Base-by-base conservation (phyloP, 164 flowering plant genomes). In the Chloranthus sessilifolius region DNA sequence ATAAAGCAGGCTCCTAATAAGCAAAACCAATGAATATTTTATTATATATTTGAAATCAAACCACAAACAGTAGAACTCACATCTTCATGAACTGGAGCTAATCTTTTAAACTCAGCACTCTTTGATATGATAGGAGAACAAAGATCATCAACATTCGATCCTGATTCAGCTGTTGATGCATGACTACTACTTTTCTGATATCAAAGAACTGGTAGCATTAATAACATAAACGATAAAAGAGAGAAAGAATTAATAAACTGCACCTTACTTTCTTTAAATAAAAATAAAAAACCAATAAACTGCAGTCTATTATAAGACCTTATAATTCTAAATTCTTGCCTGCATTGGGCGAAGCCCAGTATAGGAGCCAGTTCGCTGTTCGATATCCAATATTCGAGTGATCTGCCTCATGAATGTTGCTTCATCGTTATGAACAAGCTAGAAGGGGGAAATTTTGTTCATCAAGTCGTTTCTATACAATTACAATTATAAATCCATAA, bases 341-440 rank as follows among this genome's bases (percentile, higher is more conserved):
- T 74, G 78, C 21, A 71, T 41, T 20, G 77, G 68, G 2, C 29
- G 65, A 26, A 70, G 62, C 49, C 73, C 73, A 50, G 63, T 48
- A 48, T 59, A 63, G 2, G 82, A 66, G 39, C 67, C 72, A 48
- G 41, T 17, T 52, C 66, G 68, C 43, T 67, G 72, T 44, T 69
- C 62, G 20, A 62, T 73, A 27, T 67, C 70, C 23, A 65, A 59
- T 20, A 55, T 64, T 57, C 74, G 61, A 21, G 74, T 71, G 41
- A 69, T 59, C 52, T 79, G 77, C 70, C 80, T 66, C 52, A 72
- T 67, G 56, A 76, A 59, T 53, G 70, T 63, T 52, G 80, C 68
- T 55, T 74, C 84, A 5, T 49, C 75, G 66, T 74, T 60, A 52
- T 65, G 59, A 30, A 87, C 87, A 68, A 81, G 66, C 95, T 87